These are phyloP conservation scores for Trichoderma atroviride DNA, from an alignment of 2,329 filamentous ascomycete genomes.

Conservation along the genomic window DNA sequence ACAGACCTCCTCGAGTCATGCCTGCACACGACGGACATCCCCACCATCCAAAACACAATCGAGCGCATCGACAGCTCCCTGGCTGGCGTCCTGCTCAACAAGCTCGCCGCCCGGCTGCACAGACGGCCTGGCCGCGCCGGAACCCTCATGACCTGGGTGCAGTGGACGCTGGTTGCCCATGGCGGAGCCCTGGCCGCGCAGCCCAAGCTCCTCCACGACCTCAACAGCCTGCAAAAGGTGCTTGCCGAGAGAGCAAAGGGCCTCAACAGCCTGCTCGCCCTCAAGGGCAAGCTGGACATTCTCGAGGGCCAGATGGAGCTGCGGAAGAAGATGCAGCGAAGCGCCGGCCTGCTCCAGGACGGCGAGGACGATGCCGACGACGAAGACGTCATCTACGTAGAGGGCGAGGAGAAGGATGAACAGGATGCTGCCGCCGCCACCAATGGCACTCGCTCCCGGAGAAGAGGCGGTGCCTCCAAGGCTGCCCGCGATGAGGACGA, in stretches of 20 bases:
- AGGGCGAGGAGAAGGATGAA: conserved; percentile 71
- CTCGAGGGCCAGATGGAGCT: conserved; percentile 86
- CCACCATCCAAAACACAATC: conserved; percentile 83
- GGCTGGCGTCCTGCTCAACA: conserved; percentile 76
- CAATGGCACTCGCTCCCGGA: conserved; percentile 41
- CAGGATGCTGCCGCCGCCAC: conserved; percentile 48
- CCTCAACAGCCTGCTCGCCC: conserved; percentile 76
- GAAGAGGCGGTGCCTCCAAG: conserved; percentile 53
- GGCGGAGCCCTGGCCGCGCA: conserved; percentile 88
- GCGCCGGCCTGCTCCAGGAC: conserved; percentile 41
- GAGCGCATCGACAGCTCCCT: conserved; percentile 85
- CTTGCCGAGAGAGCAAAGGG: conserved; percentile 84
- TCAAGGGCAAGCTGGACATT: conserved; percentile 96
- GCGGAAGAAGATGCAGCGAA: conserved; percentile 67
- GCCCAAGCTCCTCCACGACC: conserved; percentile 76
- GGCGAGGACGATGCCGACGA: conserved; percentile 58
- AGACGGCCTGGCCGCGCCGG: conserved; percentile 86
- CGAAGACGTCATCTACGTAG: conserved; percentile 82
- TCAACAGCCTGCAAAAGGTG: conserved; percentile 80
- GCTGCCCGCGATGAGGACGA: conserved; percentile 56
- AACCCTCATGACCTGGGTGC: conserved; percentile 90
- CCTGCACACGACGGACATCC: conserved; percentile 75
- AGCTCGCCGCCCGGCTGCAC: conserved; percentile 84
- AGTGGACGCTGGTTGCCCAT: conserved; percentile 91
- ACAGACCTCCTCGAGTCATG: conserved; percentile 87